These are phyloP conservation scores for Xylaria sp. DNA, from an alignment of 2,329 filamentous ascomycete species.

Conservation along the genomic window DNA sequence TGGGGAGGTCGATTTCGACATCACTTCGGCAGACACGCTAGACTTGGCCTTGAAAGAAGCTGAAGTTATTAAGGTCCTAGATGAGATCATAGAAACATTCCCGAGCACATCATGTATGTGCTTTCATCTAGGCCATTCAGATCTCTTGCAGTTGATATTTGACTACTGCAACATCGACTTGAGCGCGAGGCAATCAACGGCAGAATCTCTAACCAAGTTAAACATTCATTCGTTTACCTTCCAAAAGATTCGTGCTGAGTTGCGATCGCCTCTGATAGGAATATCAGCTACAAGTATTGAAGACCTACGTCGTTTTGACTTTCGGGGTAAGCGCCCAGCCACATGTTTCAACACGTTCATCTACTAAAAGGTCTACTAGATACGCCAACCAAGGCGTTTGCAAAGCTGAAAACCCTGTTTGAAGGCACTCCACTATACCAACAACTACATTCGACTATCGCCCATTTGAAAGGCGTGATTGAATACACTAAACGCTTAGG, in stretches of 20 bases:
- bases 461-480: slow-evolving; percentile 79
- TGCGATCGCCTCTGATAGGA: slow-evolving; percentile 80
- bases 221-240: slow-evolving; percentile 83
- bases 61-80: slow-evolving; percentile 90
- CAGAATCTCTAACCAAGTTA: slow-evolving; percentile 84
- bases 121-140: slow-evolving; percentile 88
- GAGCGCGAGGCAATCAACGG: slow-evolving; percentile 71
- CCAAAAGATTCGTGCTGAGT: slow-evolving; percentile 80
- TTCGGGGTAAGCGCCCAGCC: slow-evolving; percentile 63
- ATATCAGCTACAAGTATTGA: slow-evolving; percentile 89
- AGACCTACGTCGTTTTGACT: slow-evolving; percentile 89
- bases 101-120: slow-evolving; percentile 80
- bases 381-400: slow-evolving; percentile 61
- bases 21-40: slow-evolving; percentile 80
- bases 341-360: background rate
- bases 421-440: slow-evolving; percentile 72
- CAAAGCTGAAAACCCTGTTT: slow-evolving; percentile 63
- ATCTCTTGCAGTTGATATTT: slow-evolving; percentile 85
- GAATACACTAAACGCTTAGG: slow-evolving; percentile 77
- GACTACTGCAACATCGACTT: slow-evolving; percentile 82
- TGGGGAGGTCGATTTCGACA: slow-evolving; percentile 94
- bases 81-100: slow-evolving; percentile 84
- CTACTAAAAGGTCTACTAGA: slow-evolving; percentile 45
- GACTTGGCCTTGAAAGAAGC: slow-evolving; percentile 91
- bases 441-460: slow-evolving; percentile 75